These are phyloP conservation scores for Thelonectria blattea DNA, from an alignment of 2,329 filamentous ascomycete genomes.

Conservation along the genomic window DNA sequence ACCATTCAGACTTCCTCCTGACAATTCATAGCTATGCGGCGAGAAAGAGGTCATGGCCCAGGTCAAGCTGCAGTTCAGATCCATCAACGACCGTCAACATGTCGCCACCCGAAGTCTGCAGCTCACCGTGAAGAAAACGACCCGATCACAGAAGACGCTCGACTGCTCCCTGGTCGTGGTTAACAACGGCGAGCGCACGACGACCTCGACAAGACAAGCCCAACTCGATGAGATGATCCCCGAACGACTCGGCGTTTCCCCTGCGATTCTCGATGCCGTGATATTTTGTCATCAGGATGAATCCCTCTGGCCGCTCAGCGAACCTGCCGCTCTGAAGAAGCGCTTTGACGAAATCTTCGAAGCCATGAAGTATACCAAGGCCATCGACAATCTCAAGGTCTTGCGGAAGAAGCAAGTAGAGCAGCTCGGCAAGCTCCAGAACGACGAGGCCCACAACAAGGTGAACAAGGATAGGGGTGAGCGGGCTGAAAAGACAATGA, in stretches of 20 bases:
- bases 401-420: conserved; percentile 83
- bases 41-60: conserved; percentile 91
- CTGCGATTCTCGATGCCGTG: conserved; percentile 88
- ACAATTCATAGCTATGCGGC: conserved; percentile 64
- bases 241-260: conserved; percentile 84
- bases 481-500: conserved; percentile 68
- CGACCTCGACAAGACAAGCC: conserved; percentile 78
- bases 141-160: conserved; percentile 79
- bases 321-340: conserved; percentile 85
- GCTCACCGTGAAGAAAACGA: conserved; percentile 83
- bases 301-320: conserved; percentile 94
- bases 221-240: conserved; percentile 87
- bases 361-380: conserved; percentile 94
- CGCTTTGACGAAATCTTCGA: conserved; percentile 98
- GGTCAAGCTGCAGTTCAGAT: conserved; percentile 86
- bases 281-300: conserved; percentile 99
- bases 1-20: conserved; percentile 5
- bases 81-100: conserved; percentile 78
- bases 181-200: conserved; percentile 79
- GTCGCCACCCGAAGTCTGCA: conserved; percentile 85
- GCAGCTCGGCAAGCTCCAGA: conserved; percentile 74
- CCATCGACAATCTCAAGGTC: conserved; percentile 91
- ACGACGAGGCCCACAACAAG: conserved; percentile 79
- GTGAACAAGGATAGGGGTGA: conserved; percentile 85
- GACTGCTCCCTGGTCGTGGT: conserved; percentile 79